Evolutionary conservation across 495 filamentous ascomycete species (phyloP), one percentile per base, ranked within the genome.

Genomic region (Oleoguttula mirabilis): DNA sequence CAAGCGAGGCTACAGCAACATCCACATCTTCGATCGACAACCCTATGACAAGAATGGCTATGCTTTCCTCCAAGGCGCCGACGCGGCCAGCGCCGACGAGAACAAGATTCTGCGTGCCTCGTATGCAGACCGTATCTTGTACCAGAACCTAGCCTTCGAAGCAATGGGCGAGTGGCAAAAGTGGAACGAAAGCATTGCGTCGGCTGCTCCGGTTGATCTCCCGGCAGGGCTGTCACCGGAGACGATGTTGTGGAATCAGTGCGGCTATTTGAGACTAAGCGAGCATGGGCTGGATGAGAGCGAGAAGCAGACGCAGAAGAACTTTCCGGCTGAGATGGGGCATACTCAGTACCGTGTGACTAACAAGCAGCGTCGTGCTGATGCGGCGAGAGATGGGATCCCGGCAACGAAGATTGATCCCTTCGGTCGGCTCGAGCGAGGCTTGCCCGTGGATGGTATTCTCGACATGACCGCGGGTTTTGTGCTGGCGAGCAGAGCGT

Each of bases 61-160:
- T 22, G 22, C 43, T 2, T 46, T 17, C 24, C 39, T 23, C 22
- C 11, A 40, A 10, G 43, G 43, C 19, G 39, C 31, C 19, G 43
- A 51, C 32, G 70, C 67, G 0, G 71, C 71, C 6, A 68, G 61
- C 21, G 64, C 66, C 43, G 69, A 76, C 47, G 45, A 71, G 21
- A 76, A 72, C 50, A 75, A 76, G 58, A 73, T 75, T 35, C 52
- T 75, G 16, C 63, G 72, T 5, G 67, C 66, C 10, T 69, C 74
- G 37, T 75, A 76, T 49, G 69, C 72, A 34, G 69, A 73, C 50
- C 59, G 14, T 11, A 46, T 59, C 3, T 71, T 72, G 39, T 76
- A 76, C 25, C 66, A 66, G 1, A 63, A 71, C 15, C 47, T 74
- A 35, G 60, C 66, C 2, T 55, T 71, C 30, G 66, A 70, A 50